Base-by-base conservation (phyloP, 495 filamentous ascomycete species). In the Xylaria palmicola region DNA sequence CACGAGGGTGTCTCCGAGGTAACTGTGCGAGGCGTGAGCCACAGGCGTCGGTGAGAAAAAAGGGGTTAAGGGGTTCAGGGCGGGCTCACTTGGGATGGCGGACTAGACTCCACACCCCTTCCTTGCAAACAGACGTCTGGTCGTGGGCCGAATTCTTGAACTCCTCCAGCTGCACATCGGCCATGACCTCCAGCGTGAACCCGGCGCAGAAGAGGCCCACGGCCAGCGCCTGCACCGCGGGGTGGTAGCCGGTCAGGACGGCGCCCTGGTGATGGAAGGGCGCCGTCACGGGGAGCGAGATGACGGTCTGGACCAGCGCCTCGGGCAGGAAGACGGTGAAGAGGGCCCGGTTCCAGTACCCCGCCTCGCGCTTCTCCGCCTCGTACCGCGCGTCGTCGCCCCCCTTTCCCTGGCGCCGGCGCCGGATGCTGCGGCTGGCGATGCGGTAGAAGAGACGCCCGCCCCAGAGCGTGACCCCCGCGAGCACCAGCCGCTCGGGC, bases 11-110 rank as follows among this genome's bases (percentile, higher is more conserved):
- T 86, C 83, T 4, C 84, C 83, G 40, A 85, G 78, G 45, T 85
- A 87, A 66, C 84, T 86, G 41, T 53, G 20, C 1, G n/a, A 45
- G 0, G 7, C 40, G 5, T 51, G 12, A 57, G 13, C 20, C 9
- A 29, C 19, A n/a, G n/a, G n/a, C n/a, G n/a, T n/a, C n/a, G n/a
- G n/a, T n/a, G n/a, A n/a, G n/a, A n/a, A n/a, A 9, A n/a, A 24
- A 26, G 13, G 39, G 5, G 2, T 29, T 1, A 5, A 60, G 22
- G 34, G 8, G 7, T 8, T 37, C 0, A 13, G 0, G 39, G 22
- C 43, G n/a, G n/a, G 75, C 83, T 68, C 72, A 86, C 84, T 86
- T 85, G 0, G 84, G 84, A 72, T 86, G 83, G 29, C 84, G 72
- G 8, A 86, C 83, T 39, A 86, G 70, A 53, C 82, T 81, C 83